Evolutionary conservation across 148 eudicot species (phyloP).

Genomic region (Simmondsia chinensis): DNA sequence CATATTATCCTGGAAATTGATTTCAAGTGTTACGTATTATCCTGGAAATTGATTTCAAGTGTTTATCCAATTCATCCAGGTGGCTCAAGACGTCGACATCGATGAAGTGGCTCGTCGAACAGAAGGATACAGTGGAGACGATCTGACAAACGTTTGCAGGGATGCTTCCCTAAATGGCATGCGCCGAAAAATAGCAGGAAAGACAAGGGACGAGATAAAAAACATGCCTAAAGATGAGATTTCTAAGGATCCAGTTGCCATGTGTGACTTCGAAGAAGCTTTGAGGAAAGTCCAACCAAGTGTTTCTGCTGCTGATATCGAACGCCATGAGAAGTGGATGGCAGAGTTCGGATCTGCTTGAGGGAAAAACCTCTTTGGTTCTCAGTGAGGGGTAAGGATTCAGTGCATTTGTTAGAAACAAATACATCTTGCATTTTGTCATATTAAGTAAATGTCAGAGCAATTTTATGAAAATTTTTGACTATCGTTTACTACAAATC

Average conservation of each 20-base stretch:
- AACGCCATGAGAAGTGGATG: conserved; percentile 89
- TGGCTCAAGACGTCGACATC: conserved; percentile 74
- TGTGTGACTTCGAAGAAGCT: conserved; percentile 96
- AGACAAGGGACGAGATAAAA: conserved; percentile 90
- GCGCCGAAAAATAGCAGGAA: conserved; percentile 95
- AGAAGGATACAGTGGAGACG: conserved; percentile 99
- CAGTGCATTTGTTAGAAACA: too few species aligned
- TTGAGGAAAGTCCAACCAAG: conserved; percentile 85
- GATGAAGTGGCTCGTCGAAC: conserved; percentile 81
- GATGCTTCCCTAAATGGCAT: conserved; percentile 97
- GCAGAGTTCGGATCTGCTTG: conserved; percentile 88
- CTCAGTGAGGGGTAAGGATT: too few species aligned
- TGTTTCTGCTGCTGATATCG: conserved; percentile 85
- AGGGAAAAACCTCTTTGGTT: background rate
- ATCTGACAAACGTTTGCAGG: conserved; percentile 85
- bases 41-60: too few species aligned
- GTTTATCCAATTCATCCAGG: conserved; percentile 22
- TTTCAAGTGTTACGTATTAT: too few species aligned
- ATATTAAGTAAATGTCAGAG: too few species aligned
- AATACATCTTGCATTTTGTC: too few species aligned
- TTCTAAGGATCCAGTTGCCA: conserved; percentile 87
- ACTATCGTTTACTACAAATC: too few species aligned
- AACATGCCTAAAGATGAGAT: conserved; percentile 96
- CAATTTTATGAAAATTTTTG: too few species aligned
- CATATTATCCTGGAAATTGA: too few species aligned